Evolutionary conservation across 441 rosid genomes (phyloP).

Genomic region (Adansonia rubrostipa): DNA sequence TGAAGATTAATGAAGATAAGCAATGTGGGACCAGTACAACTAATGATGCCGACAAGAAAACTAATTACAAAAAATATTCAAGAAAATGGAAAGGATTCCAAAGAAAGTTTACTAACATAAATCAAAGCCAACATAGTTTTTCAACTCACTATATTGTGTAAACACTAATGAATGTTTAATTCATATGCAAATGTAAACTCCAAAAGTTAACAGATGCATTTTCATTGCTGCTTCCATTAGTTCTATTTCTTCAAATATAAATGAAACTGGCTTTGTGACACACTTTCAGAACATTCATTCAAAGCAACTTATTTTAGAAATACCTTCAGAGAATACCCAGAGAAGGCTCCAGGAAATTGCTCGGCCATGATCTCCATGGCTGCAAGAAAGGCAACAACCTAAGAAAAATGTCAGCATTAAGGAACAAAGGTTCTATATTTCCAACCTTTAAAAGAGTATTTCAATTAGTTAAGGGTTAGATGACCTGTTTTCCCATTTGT

Average conservation of each 20-base stretch:
- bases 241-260: not conserved
- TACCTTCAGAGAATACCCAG: constrained; percentile 84
- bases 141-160: not conserved
- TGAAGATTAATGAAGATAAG: not conserved
- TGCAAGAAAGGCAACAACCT: constrained; percentile 95
- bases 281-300: not conserved
- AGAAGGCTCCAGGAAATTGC: constrained; percentile 85
- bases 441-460: not conserved
- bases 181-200: not conserved
- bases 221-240: not conserved
- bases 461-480: not conserved
- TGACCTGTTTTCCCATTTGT: constrained; percentile 88
- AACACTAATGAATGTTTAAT: not conserved
- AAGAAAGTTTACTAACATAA: not conserved
- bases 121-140: not conserved
- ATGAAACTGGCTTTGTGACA: not conserved
- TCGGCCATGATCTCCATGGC: constrained; percentile 92
- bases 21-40: not conserved
- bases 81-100: not conserved
- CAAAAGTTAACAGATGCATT: not conserved
- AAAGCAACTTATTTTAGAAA: not conserved
- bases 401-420: constrained; percentile 24
- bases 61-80: not conserved
- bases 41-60: not conserved
- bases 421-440: not conserved